Conservation (phyloP, 1,139 yeast species). For the Blastobotrys arbuscula region DNA sequence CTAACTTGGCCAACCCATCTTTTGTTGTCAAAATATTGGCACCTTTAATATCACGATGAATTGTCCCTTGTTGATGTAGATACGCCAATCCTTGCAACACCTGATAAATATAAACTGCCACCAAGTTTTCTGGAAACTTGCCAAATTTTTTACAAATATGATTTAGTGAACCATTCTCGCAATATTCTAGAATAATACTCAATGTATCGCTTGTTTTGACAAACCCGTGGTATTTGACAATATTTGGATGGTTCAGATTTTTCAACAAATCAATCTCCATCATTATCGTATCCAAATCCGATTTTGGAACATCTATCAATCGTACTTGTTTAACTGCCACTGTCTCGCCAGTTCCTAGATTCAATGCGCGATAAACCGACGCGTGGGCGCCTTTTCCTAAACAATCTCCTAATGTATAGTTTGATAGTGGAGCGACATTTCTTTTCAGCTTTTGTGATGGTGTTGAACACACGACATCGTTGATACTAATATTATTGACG, state of each 20-base stretch:
- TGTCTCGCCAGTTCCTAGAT: conserved; percentile 56
- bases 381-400: conserved; percentile 82
- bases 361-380: conserved; percentile 62
- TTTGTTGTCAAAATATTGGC: conserved; percentile 65
- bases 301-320: conserved; percentile 38
- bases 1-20: conserved; percentile 57
- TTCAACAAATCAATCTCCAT: conserved; percentile 47
- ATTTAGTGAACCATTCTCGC: conserved; percentile 82
- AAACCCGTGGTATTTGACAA: conserved; percentile 87
- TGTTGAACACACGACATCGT: conserved; percentile 19
- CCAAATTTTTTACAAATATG: conserved; percentile 56
- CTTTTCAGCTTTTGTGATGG: conserved; percentile 21
- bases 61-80: conserved; percentile 65
- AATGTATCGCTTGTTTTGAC: conserved; percentile 62
- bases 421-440: conserved; percentile 16
- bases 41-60: conserved; percentile 75
- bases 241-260: conserved; percentile 78
- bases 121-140: conserved; percentile 51
- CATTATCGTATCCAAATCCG: conserved; percentile 36
- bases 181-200: conserved; percentile 73
- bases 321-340: conserved; percentile 84
- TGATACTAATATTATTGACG: too few species aligned
- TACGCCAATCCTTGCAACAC: conserved; percentile 68
- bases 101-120: conserved; percentile 58
- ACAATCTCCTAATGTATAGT: conserved; percentile 42